Evolutionary conservation across 2,329 filamentous ascomycete species (phyloP).

Genomic region (Trichoderma sp.): DNA sequence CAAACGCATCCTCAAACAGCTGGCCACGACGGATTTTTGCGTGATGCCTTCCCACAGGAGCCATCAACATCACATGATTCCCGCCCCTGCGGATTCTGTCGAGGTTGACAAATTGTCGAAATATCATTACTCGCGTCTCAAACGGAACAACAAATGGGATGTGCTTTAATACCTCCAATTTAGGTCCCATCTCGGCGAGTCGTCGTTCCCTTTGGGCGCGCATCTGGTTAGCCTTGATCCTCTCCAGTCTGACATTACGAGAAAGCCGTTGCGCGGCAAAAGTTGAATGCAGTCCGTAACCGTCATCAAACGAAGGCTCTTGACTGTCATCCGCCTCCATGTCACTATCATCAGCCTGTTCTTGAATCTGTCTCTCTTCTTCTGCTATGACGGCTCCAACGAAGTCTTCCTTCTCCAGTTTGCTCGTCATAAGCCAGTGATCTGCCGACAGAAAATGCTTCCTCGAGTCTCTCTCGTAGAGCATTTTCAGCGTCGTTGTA

Average conservation of each 20-base stretch:
- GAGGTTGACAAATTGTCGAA: constrained; percentile 83
- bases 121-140: constrained; percentile 84
- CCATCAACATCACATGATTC: constrained; percentile 20
- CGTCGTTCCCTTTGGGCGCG: constrained; percentile 67
- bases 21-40: constrained; percentile 75
- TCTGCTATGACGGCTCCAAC: constrained; percentile 83
- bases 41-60: constrained; percentile 59
- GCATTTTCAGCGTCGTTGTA: constrained; percentile 76
- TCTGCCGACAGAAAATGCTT: constrained; percentile 76
- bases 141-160: constrained; percentile 98
- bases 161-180: constrained; percentile 86
- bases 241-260: constrained; percentile 62
- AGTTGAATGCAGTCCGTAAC: constrained; percentile 32
- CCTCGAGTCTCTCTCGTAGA: constrained; percentile 91
- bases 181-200: constrained; percentile 76
- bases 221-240: constrained; percentile 60
- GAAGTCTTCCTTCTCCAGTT: constrained; percentile 86
- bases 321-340: constrained; percentile 34
- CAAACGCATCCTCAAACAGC: constrained; percentile 82
- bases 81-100: constrained; percentile 48
- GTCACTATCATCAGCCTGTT: constrained; percentile 30
- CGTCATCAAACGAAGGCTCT: constrained; percentile 30
- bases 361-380: constrained; percentile 72
- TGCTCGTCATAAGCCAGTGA: constrained; percentile 90
- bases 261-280: constrained; percentile 57